Base-by-base conservation (phyloP, 768 basidiomycete species). In the Rhizopogon vesiculosus region DNA sequence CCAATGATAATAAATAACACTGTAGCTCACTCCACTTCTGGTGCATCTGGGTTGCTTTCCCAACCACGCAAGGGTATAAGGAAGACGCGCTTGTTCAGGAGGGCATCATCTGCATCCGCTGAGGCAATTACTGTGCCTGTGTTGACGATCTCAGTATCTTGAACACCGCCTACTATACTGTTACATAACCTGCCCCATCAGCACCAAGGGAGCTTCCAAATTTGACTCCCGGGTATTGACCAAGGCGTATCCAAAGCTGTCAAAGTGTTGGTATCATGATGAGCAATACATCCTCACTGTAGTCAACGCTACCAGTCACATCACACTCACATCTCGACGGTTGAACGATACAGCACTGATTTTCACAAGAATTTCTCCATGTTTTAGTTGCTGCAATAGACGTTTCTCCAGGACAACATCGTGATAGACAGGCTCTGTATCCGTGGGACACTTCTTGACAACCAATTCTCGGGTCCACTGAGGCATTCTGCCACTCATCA, bases 41-140 rank as follows among this genome's bases (percentile, higher is more conserved):
- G 91, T 0, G 79, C 83, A 15, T 80, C 73, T 2, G 83, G 84
- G 57, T 82, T 71, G 28, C 66, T 75, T 60, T 86, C 77, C 90
- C 90, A 92, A n/a, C 89, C 90, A 4, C 84, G 82, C 69, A 77
- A 82, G 1, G 90, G 90, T 1, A 76, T 77, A n/a, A 92, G 75
- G 67, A 92, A 89, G 28, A 92, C 89, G 39, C 86, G 83, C 58
- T 77, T 78, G 43, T 77, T 68, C 12, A 91, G 65, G 6, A 91
- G 75, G 0, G 77, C 62, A 60, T 91, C 90, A 6, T 74, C 64
- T 0, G 72, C 61, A 18, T 81, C 76, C 8, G 74, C 72, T 18
- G 86, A 76, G 2, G 82, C 84, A 22, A 91, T 66, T 8, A 92
- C 84, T 3, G 72, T 76, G 10, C 89, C 89, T 90, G 54, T 6